Conservation (phyloP, 228 moss, liverwort and hornwort genomes). For the Sphagnum fallax region DNA sequence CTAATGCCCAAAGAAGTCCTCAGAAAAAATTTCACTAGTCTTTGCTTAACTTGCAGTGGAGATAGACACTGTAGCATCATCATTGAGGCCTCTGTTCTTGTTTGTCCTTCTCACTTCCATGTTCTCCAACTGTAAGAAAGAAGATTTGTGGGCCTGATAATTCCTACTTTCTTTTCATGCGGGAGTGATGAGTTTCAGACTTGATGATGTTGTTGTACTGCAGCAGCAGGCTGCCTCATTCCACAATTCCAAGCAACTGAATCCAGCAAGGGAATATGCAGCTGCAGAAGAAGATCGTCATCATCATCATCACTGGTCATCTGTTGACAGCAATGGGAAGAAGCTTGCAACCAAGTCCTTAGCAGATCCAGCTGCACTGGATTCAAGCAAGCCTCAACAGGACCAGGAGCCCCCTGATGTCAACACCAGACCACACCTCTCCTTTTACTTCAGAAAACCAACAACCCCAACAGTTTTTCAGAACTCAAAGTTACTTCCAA, state of each 20-base stretch:
- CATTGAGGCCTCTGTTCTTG: too few relatives aligned
- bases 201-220: too few relatives aligned
- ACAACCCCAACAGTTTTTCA: too few relatives aligned
- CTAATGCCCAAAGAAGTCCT: constrained; percentile 44
- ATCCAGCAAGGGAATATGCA: background rate
- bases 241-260: background rate
- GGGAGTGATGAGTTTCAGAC: too few relatives aligned
- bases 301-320: background rate
- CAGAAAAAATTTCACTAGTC: background rate
- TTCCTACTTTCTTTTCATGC: too few relatives aligned
- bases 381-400: background rate
- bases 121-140: too few relatives aligned
- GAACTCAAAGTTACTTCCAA: too few relatives aligned
- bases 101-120: too few relatives aligned
- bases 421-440: background rate
- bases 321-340: background rate
- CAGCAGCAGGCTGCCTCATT: background rate
- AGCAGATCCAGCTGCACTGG: background rate
- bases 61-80: too few relatives aligned
- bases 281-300: too few relatives aligned
- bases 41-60: too few relatives aligned
- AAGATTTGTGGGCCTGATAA: too few relatives aligned
- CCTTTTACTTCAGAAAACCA: background rate
- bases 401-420: background rate
- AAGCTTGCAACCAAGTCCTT: background rate